Conservation (phyloP, 148 eudicot genomes). For the Diospyros kaki region DNA sequence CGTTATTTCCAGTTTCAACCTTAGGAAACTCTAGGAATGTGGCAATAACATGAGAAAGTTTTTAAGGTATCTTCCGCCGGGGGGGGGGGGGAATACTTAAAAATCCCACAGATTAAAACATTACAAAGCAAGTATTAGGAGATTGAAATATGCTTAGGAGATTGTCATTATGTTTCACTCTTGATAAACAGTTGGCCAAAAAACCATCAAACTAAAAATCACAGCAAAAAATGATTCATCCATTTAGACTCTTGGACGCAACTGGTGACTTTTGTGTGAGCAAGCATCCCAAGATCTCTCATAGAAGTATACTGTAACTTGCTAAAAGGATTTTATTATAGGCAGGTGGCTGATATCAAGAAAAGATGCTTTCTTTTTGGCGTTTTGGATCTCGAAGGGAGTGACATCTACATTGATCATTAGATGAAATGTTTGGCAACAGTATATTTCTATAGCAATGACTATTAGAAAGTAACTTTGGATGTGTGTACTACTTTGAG, state of each 20-base stretch:
- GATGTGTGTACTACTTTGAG: background rate
- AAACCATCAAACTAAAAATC: conserved; percentile 6
- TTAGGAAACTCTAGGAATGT: too few species aligned
- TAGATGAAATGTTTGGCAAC: conserved; percentile 16
- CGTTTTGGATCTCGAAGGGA: conserved; percentile 15
- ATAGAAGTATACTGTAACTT: too few species aligned
- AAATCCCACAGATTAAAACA: background rate
- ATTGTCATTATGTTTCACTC: background rate
- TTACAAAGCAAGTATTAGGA: background rate
- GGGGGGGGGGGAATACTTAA: background rate
- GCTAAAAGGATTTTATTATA: conserved; percentile 12
- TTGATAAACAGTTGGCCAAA: conserved; percentile 2
- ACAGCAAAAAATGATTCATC: background rate
- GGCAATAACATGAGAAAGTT: conserved; percentile 2
- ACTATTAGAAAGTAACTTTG: background rate
- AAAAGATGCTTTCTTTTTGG: conserved; percentile 19
- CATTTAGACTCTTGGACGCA: background rate
- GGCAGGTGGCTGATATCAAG: background rate
- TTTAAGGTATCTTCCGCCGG: background rate
- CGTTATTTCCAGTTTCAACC: too few species aligned
- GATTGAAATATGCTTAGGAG: background rate
- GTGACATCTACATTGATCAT: conserved; percentile 4
- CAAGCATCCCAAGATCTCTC: too few species aligned
- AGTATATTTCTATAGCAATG: background rate
- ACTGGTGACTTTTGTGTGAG: too few species aligned